A percentile compares a stretch with the other conserved stretches of the same genome.
Evolutionary conservation across 2,329 filamentous ascomycete species (phyloP).

Genomic region (Cyphellophora attinorum): DNA sequence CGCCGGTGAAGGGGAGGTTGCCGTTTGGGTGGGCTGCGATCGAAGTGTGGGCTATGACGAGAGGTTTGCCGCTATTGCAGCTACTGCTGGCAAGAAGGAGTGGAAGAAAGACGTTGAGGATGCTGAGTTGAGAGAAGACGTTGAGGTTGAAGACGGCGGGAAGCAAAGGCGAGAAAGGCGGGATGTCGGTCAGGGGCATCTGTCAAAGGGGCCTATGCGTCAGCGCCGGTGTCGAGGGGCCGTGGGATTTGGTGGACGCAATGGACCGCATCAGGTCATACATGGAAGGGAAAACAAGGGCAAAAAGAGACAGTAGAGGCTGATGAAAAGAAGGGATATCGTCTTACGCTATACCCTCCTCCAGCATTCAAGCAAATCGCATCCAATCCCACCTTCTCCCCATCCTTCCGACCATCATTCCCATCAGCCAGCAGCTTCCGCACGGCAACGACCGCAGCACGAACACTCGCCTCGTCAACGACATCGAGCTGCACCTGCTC

Average conservation of each 20-base stretch:
- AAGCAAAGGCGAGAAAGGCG: constrained; percentile 20
- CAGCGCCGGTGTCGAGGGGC: background rate
- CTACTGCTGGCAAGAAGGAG: constrained; percentile 11
- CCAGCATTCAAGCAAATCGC: background rate
- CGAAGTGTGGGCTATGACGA: constrained; percentile 21
- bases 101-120: constrained; percentile 23
- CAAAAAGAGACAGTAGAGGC: background rate
- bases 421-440: constrained; percentile 11
- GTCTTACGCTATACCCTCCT: background rate
- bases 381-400: too few species aligned
- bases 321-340: background rate
- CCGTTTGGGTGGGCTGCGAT: constrained; percentile 14
- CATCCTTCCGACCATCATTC: too few species aligned
- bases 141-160: constrained; percentile 35
- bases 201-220: constrained; percentile 1
- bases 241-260: too few species aligned
- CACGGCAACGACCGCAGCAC: constrained; percentile 21
- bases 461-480: constrained; percentile 18
- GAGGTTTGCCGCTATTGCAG: constrained; percentile 19
- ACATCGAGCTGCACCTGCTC: constrained; percentile 26
- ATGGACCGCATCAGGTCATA: too few species aligned
- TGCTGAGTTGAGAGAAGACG: constrained; percentile 27
- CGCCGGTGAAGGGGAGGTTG: constrained; percentile 22
- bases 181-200: constrained; percentile 20
- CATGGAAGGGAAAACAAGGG: background rate